A percentile compares a stretch with the other conserved stretches of the same genome.
These are phyloP conservation scores for Tolypocladium pustulatum DNA, from an alignment of 2,329 filamentous ascomycete species.

Conservation along the genomic window DNA sequence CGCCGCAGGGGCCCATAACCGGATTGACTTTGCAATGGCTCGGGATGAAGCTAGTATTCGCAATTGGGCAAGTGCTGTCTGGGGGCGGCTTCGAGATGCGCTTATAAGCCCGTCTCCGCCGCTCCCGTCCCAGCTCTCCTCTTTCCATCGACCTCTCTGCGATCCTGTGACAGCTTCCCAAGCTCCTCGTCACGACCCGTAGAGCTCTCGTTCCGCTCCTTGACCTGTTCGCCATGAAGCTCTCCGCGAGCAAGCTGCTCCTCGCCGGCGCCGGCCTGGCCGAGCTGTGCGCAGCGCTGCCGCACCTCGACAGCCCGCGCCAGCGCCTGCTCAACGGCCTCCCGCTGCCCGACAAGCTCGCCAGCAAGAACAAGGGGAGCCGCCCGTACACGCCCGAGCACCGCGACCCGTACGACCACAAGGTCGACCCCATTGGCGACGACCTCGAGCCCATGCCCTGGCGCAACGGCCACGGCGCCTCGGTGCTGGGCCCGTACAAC, in stretches of 20 bases:
- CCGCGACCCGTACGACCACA: slow-evolving; percentile 50
- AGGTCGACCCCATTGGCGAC: slow-evolving; percentile 49
- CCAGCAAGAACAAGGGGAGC: slow-evolving; percentile 15
- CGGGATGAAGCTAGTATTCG: not conserved
- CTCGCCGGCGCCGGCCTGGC: slow-evolving; percentile 12
- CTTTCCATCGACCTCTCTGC: not conserved
- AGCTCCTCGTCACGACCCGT: not conserved
- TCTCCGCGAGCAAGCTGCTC: slow-evolving; percentile 14
- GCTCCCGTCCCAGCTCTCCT: not conserved
- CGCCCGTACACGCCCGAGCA: slow-evolving; percentile 49
- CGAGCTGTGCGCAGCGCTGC: slow-evolving; percentile 13
- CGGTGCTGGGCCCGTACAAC: slow-evolving; percentile 61
- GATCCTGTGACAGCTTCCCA: not conserved
- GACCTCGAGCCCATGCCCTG: slow-evolving; percentile 55
- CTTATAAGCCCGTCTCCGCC: not conserved
- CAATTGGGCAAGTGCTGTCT: not conserved
- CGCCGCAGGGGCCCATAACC: not conserved
- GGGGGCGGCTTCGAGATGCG: not conserved
- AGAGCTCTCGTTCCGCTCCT: not conserved
- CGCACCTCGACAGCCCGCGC: slow-evolving; percentile 39
- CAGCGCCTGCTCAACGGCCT: slow-evolving; percentile 42
- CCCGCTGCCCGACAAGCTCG: slow-evolving; percentile 32
- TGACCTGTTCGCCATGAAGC: slow-evolving; percentile 13
- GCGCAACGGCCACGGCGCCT: slow-evolving; percentile 53
- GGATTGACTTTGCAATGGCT: not conserved